These are phyloP conservation scores for Xylariaceae sp. DNA, from an alignment of 2,329 filamentous ascomycete genomes.

Conservation along the genomic window DNA sequence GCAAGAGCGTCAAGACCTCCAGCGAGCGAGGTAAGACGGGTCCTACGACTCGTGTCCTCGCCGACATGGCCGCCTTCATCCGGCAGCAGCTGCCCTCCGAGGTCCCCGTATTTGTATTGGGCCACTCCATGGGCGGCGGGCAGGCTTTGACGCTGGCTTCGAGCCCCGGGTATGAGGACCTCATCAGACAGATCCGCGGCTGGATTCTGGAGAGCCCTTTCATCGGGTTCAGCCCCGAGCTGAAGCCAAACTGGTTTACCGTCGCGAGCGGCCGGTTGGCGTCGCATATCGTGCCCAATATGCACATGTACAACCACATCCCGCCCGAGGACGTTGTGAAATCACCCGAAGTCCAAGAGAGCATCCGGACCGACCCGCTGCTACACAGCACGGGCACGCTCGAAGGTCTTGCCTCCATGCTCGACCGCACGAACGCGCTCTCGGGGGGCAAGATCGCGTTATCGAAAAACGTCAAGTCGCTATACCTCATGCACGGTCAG, in stretches of 20 bases:
- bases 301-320: constrained; percentile 64
- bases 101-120: constrained; percentile 75
- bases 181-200: constrained; percentile 62
- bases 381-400: constrained; percentile 82
- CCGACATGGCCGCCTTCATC: constrained; percentile 76
- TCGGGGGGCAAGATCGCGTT: constrained; percentile 51
- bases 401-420: constrained; percentile 71
- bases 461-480: constrained; percentile 51
- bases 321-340: constrained; percentile 62
- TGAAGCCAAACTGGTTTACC: constrained; percentile 60
- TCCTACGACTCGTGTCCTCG: constrained; percentile 66
- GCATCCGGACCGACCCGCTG: constrained; percentile 62
- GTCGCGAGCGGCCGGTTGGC: constrained; percentile 65
- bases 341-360: constrained; percentile 59
- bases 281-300: constrained; percentile 61
- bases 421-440: constrained; percentile 67
- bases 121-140: constrained; percentile 88
- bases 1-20: constrained; percentile 60
- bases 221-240: constrained; percentile 64
- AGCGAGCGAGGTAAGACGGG: constrained; percentile 69
- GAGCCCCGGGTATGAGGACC: constrained; percentile 45
- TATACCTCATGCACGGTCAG: constrained; percentile 77
- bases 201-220: constrained; percentile 77
- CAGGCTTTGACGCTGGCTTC: constrained; percentile 62
- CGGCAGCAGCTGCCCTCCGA: constrained; percentile 45